Percentiles rank a stretch among this genome's conserved stretches.
Evolutionary conservation across 805 yeast genomes (phyloP).

Genomic region (Saturnispora silvae): DNA sequence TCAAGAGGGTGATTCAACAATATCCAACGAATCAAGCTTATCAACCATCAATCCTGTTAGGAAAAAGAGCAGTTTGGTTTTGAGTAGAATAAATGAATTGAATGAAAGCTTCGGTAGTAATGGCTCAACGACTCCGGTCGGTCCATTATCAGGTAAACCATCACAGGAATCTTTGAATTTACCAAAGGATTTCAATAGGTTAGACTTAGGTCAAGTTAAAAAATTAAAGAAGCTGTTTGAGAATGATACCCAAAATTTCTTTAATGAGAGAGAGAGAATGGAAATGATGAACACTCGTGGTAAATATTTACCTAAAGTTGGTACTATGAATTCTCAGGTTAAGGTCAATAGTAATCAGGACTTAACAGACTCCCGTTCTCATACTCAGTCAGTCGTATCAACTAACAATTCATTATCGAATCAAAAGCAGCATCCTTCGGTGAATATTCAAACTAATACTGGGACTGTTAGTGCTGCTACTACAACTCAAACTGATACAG

Average conservation of each 20-base stretch:
- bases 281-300: conserved; percentile 48
- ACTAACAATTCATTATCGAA: neutral
- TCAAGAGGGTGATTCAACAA: conserved; percentile 10
- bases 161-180: conserved; percentile 16
- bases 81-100: conserved; percentile 11
- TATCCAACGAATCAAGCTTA: neutral
- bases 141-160: conserved; percentile 7
- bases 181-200: neutral
- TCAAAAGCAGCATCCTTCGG: neutral
- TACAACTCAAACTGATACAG: conserved; percentile 1
- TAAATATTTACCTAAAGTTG: conserved; percentile 58
- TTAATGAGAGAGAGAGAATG: conserved; percentile 62
- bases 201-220: conserved; percentile 39
- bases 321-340: conserved; percentile 74
- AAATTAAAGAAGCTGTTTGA: conserved; percentile 52
- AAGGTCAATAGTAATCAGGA: conserved; percentile 81
- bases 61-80: conserved; percentile 13
- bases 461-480: neutral
- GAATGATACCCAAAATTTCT: conserved; percentile 69
- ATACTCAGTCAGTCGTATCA: neutral
- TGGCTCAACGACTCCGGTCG: no score
- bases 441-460: neutral
- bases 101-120: conserved; percentile 12
- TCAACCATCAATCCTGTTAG: conserved; percentile 13
- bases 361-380: conserved; percentile 53